These are phyloP conservation scores for Phytophthora citrophthora DNA, from an alignment of 352 stramenopile genomes.

Conservation along the genomic window DNA sequence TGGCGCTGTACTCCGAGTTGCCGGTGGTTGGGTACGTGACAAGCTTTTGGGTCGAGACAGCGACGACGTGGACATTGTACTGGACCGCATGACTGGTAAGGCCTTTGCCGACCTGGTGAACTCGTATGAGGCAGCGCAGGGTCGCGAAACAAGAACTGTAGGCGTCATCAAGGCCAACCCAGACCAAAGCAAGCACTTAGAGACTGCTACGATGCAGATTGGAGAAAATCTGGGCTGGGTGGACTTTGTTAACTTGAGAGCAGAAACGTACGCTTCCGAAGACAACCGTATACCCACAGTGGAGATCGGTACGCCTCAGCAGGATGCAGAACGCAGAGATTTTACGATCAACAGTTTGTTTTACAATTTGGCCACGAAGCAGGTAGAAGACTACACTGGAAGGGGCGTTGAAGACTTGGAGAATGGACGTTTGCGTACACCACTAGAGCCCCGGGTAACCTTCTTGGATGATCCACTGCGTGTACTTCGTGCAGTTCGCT, in stretches of 20 bases:
- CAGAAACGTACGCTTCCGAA: slow-evolving; percentile 94
- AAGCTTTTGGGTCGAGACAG: slow-evolving; percentile 92
- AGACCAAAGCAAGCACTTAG: slow-evolving; percentile 98
- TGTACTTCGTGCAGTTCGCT: slow-evolving; percentile 95
- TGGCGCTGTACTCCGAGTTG: slow-evolving; percentile 92
- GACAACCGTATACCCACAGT: slow-evolving; percentile 75
- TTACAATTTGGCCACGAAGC: slow-evolving; percentile 96
- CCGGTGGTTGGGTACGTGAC: slow-evolving; percentile 99
- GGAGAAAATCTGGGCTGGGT: slow-evolving; percentile 89
- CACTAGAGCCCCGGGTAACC: slow-evolving; percentile 93
- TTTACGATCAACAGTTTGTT: slow-evolving; percentile 99
- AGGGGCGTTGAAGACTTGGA: slow-evolving; percentile 92
- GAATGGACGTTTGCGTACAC: slow-evolving; percentile 92
- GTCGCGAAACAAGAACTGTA: slow-evolving; percentile 53
- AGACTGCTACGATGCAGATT: slow-evolving; percentile 97
- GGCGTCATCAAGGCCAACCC: slow-evolving; percentile 82
- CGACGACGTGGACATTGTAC: slow-evolving; percentile 98
- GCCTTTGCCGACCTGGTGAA: slow-evolving; percentile 93
- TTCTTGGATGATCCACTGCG: slow-evolving; percentile 98
- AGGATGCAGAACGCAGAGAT: slow-evolving; percentile 93
- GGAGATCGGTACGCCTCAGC: slow-evolving; percentile 79
- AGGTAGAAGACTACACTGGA: slow-evolving; percentile 96
- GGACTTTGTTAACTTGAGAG: slow-evolving; percentile 98
- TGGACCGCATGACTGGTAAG: slow-evolving; percentile 95
- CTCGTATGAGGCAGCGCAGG: slow-evolving; percentile 60